Evolutionary conservation across 169 alveolate species (phyloP), one percentile per base, ranked within the genome.

Genomic region (Plasmodium cynomolgi): DNA sequence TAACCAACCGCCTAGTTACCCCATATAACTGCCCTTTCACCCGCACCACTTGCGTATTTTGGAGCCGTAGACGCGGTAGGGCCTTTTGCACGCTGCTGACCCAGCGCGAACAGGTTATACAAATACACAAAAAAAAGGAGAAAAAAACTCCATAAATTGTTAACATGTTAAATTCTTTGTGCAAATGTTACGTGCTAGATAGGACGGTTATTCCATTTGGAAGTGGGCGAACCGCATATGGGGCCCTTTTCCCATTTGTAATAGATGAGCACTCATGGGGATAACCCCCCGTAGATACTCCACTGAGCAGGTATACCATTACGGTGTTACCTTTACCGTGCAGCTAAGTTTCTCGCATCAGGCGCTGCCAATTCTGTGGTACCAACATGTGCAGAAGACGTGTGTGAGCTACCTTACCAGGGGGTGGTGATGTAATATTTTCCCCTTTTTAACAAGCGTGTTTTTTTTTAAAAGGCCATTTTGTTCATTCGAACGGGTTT

Each of bases 401-500:
- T 58, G 1, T 4, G 31, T 58, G 23, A 0, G 75, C 75, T 62
- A 13, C 20, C 39, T 0, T 29, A 68, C 41, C 37, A 68, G n/a
- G 39, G 77, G 7, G n/a, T 68, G 34, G 39, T 68, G 17, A 26
- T 68, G 37, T 50, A 50, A 50, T 23, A 0, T 23, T 20, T 23
- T 23, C 77, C 77, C 17, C 39, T 68, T 68, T 23, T 23, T 68
- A 68, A 23, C n/a, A 68, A 68, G n/a, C 1, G 37, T 29, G n/a
- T 33, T 68, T 23, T 68, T 68, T 68, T 68, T 68, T 68, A 68
- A 68, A 68, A 26, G 15, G 39, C 77, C 37, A 23, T 68, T 68
- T 23, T 68, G 77, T 68, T 68, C 37, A 68, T 68, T 68, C n/a
- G 77, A 68, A 68, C 39, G 77, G 41, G n/a, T 68, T 68, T 68